These are phyloP conservation scores for Trichosanthes cucumerina DNA, from an alignment of 306 rosid species.

Conservation along the genomic window DNA sequence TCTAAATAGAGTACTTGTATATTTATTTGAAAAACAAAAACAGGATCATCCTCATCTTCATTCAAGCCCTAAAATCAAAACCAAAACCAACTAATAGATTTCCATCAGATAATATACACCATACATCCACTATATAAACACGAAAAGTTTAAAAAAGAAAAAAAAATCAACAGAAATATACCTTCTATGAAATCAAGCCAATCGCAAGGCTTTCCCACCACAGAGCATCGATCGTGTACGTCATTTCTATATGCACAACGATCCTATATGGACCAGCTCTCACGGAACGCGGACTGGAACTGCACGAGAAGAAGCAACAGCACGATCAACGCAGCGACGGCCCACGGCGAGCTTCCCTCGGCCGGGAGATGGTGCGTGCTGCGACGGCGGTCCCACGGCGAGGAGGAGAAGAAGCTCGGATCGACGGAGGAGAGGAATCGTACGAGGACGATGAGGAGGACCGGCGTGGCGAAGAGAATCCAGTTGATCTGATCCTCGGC, in stretches of 20 bases:
- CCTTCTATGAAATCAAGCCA: not conserved
- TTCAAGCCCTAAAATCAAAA: not conserved
- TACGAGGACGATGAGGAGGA: conserved; percentile 37
- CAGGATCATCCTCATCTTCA: not conserved
- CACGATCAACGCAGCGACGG: conserved; percentile 76
- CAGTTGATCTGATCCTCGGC: conserved; percentile 43
- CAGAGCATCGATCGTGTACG: not conserved
- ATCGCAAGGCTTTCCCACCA: not conserved
- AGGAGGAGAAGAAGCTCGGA: conserved; percentile 31
- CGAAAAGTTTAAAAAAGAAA: not conserved
- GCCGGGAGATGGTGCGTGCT: conserved; percentile 35
- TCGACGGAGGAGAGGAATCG: conserved; percentile 60
- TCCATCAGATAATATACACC: not conserved
- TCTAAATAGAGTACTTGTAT: not conserved
- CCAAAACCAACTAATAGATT: not conserved
- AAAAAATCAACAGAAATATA: not conserved
- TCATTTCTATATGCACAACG: not conserved
- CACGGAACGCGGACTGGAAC: conserved; percentile 52
- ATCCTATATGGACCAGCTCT: conserved; percentile 38
- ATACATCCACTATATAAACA: not conserved
- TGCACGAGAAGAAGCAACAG: conserved; percentile 57
- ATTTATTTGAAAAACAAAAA: not conserved
- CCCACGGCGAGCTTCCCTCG: conserved; percentile 94
- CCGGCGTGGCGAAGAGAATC: conserved; percentile 44
- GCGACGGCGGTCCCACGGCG: conserved; percentile 42